Evolutionary conservation across 208 protist genomes (phyloP), one percentile per base, ranked within the genome.

Genomic region (Acanthamoeba royreba): DNA sequence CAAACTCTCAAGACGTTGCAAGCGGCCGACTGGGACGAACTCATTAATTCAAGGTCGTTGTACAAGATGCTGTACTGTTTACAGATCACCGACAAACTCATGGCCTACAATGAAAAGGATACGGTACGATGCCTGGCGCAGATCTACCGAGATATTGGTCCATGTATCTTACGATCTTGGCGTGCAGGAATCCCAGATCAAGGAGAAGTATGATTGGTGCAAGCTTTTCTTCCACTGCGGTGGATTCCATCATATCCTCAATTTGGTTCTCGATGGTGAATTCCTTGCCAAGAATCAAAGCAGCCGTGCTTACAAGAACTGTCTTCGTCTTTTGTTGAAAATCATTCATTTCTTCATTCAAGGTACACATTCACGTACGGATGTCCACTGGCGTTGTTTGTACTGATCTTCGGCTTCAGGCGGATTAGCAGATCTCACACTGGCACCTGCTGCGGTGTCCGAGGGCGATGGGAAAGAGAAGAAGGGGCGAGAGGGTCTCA

Each of bases 11-110:
- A 35, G 38, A 69, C 83, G 25, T 40, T 90, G 49, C 17, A 55
- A 25, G 25, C 22, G 22, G 43, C 77, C 38, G 35, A 90, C 53
- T 90, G 83, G 83, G 83, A 90, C 28, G 52, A 90, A n/a, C 53
- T 90, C 17, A 40, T 90, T n/a, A 69, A 90, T n/a, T 4, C 45
- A 13, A 31, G 38, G 1, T 72, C 83, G 17, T n/a, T 90, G 28
- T 90, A 90, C 83, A 90, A 90, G 53, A 58, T 90, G 49, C 38
- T 69, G 9, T 90, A 90, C 83, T 69, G 52, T 33, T 52, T 90
- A 33, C 45, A 90, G 53, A 90, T 90, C 53, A 69, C 40, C 53
- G 83, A 90, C 45, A 19, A n/a, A 11, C 49, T 90, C 33, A 69
- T 69, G 45, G n/a, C n/a, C 38, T 47, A 40, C 22, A n/a, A 15